phyloP scores from a whole-genome alignment of 2,329 filamentous ascomycete species.

The Pseudogymnoascus sp. region DNA sequence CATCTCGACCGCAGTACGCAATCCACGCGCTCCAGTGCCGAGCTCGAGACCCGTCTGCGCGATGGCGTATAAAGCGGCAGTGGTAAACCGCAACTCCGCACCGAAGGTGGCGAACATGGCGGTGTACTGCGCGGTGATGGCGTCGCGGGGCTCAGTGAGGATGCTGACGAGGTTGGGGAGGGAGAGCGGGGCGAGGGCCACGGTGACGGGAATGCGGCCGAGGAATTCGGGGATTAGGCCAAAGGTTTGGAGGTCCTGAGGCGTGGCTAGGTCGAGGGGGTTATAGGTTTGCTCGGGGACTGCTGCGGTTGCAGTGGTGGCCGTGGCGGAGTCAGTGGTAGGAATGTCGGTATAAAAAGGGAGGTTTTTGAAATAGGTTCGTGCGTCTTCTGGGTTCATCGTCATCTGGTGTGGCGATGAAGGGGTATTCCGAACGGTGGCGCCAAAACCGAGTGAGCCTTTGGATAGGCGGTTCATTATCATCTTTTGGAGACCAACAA shows the following conservation, averaged over 20 bases:
- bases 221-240: constrained; percentile 94
- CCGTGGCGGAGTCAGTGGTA: not conserved
- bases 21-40: constrained; percentile 71
- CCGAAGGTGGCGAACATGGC: constrained; percentile 72
- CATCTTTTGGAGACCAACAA: constrained; percentile 83
- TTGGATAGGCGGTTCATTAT: constrained; percentile 82
- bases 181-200: constrained; percentile 71
- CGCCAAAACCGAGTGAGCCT: constrained; percentile 80
- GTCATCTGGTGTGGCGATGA: constrained; percentile 44
- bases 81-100: constrained; percentile 74
- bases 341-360: constrained; percentile 41
- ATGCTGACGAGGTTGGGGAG: constrained; percentile 68
- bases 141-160: constrained; percentile 85
- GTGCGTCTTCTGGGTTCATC: constrained; percentile 54
- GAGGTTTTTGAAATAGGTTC: constrained; percentile 47
- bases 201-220: constrained; percentile 86
- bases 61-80: constrained; percentile 69
- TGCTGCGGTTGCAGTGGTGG: not conserved
- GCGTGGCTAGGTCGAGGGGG: constrained; percentile 62
- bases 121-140: constrained; percentile 78
- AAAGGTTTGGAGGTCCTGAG: constrained; percentile 71
- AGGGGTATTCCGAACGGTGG: constrained; percentile 58
- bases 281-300: constrained; percentile 24
- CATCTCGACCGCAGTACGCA: constrained; percentile 75
- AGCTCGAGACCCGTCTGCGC: constrained; percentile 56